Evolutionary conservation across 306 rosid species (phyloP).

Genomic region (Cotoneaster glaucophyllus): DNA sequence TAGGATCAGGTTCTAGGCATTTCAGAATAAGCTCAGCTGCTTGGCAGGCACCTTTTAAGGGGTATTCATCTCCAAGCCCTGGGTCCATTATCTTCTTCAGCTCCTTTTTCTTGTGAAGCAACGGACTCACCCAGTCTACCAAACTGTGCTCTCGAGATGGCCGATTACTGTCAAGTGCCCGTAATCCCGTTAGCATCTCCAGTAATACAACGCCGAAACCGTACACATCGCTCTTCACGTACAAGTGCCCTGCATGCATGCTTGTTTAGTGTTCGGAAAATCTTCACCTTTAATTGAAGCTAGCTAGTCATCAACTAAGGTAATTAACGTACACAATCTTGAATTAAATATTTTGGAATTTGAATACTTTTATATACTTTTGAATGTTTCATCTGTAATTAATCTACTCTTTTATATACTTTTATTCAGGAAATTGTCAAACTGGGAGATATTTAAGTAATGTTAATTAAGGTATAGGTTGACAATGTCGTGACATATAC

Average conservation of each 20-base stretch:
- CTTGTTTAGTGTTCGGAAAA: not conserved
- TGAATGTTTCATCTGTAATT: no score
- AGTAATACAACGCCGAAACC: slow-evolving; percentile 88
- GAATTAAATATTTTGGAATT: not conserved
- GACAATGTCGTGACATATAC: no score
- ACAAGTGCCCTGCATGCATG: slow-evolving; percentile 56
- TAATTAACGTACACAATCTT: no score
- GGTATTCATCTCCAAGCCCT: slow-evolving; percentile 22
- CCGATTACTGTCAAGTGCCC: slow-evolving; percentile 43
- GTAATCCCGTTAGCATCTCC: slow-evolving; percentile 58
- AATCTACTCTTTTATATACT: no score
- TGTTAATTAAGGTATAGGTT: no score
- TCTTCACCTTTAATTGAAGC: not conserved
- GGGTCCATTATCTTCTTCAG: slow-evolving; percentile 48
- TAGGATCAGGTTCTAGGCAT: slow-evolving; percentile 56
- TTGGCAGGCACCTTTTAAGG: slow-evolving; percentile 34
- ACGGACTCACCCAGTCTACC: slow-evolving; percentile 34
- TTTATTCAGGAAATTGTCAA: no score
- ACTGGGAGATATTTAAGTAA: no score
- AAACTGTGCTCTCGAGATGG: slow-evolving; percentile 27
- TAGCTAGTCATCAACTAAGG: no score
- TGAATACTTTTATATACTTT: not conserved
- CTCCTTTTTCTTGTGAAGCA: slow-evolving; percentile 35
- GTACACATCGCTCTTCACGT: slow-evolving; percentile 76
- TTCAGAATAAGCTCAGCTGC: slow-evolving; percentile 37